A percentile compares a stretch with the other conserved stretches of the same genome.
phyloP scores from a whole-genome alignment of 2,329 filamentous ascomycete genomes.

The Grosmannia huntii region DNA sequence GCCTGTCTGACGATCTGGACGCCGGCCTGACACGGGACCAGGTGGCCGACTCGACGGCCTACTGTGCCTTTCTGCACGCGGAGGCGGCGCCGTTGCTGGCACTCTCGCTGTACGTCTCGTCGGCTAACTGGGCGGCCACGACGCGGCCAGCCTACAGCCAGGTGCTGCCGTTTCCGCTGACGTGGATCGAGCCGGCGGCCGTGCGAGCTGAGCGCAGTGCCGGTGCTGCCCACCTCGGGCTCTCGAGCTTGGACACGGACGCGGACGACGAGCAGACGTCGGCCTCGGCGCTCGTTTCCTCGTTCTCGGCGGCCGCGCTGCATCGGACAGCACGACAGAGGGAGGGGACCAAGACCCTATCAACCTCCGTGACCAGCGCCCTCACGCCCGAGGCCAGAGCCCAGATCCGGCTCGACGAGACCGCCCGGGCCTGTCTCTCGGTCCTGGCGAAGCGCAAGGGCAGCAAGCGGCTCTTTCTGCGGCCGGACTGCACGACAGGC shows the following conservation, averaged over 20 bases:
- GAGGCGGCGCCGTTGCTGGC: conserved; percentile 70
- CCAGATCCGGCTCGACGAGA: conserved; percentile 61
- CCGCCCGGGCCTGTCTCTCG: conserved; percentile 58
- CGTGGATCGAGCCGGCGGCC: conserved; percentile 70
- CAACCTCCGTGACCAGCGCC: conserved; percentile 33
- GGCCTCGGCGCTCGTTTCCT: conserved; percentile 20
- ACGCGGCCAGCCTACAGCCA: conserved; percentile 72
- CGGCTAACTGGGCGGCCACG: conserved; percentile 66
- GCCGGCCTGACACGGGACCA: conserved; percentile 24
- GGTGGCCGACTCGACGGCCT: conserved; percentile 35
- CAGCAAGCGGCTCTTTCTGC: conserved; percentile 37
- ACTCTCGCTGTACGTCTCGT: conserved; percentile 80
- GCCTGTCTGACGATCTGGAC: conserved; percentile 25
- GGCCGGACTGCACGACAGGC: conserved; percentile 23
- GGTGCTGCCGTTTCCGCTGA: conserved; percentile 74
- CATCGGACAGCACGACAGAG: background rate
- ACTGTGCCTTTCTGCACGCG: conserved; percentile 58
- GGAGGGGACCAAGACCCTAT: background rate
- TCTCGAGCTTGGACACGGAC: conserved; percentile 53
- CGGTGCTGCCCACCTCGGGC: conserved; percentile 56
- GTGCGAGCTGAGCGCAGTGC: conserved; percentile 57
- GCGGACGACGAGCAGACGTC: conserved; percentile 23
- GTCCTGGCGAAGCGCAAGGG: conserved; percentile 52
- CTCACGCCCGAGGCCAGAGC: conserved; percentile 59
- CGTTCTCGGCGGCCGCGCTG: conserved; percentile 7